Base-by-base conservation (phyloP, 495 filamentous ascomycete genomes). In the Cudoniella acicularis region DNA sequence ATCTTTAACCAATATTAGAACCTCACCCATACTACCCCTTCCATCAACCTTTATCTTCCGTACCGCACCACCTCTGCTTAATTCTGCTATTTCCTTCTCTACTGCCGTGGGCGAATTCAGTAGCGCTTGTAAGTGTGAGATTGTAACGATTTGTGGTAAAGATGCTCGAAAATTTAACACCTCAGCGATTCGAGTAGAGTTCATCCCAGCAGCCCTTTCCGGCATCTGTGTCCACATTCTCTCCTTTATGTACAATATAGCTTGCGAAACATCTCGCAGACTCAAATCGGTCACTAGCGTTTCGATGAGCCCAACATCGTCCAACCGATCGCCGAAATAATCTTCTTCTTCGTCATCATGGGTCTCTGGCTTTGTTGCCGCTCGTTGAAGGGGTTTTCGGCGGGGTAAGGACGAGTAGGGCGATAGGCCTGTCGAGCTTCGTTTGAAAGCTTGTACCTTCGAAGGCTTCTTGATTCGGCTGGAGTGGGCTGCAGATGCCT, bases 191-290 rank as follows among this genome's bases (percentile, higher is more conserved):
- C 85, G 81, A 1, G 78, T 84, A 40, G 85, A 88, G 65, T 86
- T 87, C 85, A 94, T 90, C 10, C 89, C 90, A 0, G 83, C 75
- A 6, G 77, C 75, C 22, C 67, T 67, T 20, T 81, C 74, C 4
- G 90, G 89, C 2, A 94, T 72, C 8, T 79, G 76, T 46, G 82
- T 79, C 68, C 92, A 96, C 82, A 89, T 91, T 61, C 70, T 79
- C 3, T 64, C 67, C 22, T 75, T 78, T 18, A 87, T 83, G 65
- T 88, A 82, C 36, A 73, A 65, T 22, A 93, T 79, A 9, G 87
- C 82, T 46, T 85, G 80, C 10, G 81, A 69, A 6, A 91, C 86
- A 74, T 87, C 82, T 52, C 82, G 75, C 9, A 86, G 73, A 6
- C 78, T 75, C 0, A 82, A 74, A 41, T 84, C 78, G 10, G 76